Base-by-base conservation (phyloP, 441 rosid species). In the Hypseocharis bilobata region DNA sequence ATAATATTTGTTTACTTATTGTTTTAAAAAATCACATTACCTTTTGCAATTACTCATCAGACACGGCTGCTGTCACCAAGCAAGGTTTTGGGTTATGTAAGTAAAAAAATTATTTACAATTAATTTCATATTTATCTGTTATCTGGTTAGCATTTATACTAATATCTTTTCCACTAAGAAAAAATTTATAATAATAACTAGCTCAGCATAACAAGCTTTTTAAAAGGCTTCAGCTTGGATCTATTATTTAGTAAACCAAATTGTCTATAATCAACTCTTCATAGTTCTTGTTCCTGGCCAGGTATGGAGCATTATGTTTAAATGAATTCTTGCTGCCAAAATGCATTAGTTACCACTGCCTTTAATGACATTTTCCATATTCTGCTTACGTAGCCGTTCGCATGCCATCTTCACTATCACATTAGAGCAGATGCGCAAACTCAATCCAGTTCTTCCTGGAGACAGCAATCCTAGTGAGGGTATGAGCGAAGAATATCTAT, bases 371-470 rank as follows among this genome's bases (percentile, higher is more conserved):
- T 26, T 70, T 66, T 10, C 60, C 17, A 69, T 62, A 61, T 70
- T 62, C 62, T 54, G 72, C 61, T 45, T 61, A 14, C 77, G 71
- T 76, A 92, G 99, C 81, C 99, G 99, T 63, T 93, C 99, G 66
- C 99, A 93, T 85, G 99, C 99, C 22, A 93, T 93, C 76, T 93
- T 93, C 80, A 93, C 97, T 72, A 87, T 93, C 83, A 87, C 96
- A 26, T 76, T 93, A 75, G 96, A 93, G 89, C 96, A 91, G 77
- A 87, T 93, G 92, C 91, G 77, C 19, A 88, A 88, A 80, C 79
- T 78, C 72, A 80, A 76, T 77, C 83, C 93, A 64, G 70, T 81
- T 61, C 68, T 82, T 70, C 72, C 81, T 20, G 88, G 87, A 55
- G 85, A 88, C 38, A 70, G 80, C 62, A 47, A 70, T 78, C 79